phyloP scores from a whole-genome alignment of 768 basidiomycete genomes.

The Amanita thiersii region DNA sequence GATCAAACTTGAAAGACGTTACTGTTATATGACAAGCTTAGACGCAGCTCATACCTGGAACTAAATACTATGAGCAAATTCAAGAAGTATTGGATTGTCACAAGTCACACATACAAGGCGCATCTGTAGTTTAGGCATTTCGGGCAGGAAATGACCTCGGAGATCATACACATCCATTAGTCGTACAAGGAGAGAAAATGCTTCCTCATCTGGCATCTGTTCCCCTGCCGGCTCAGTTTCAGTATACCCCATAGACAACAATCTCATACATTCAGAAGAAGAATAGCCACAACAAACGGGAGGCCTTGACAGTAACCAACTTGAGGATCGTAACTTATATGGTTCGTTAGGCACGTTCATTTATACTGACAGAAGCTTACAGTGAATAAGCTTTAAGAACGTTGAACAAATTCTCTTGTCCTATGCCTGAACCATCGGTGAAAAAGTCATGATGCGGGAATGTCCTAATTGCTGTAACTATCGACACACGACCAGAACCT shows the following conservation, averaged over 20 bases:
- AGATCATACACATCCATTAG: conserved; percentile 96
- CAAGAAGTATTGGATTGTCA: neutral
- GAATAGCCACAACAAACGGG: conserved; percentile 91
- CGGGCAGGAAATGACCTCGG: conserved; percentile 94
- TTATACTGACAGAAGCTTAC: conserved; percentile 31
- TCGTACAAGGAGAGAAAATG: conserved; percentile 90
- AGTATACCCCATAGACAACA: neutral
- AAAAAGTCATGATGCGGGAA: conserved; percentile 98
- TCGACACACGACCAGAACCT: conserved; percentile 1
- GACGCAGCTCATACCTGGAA: conserved; percentile 44
- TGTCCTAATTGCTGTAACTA: conserved; percentile 43
- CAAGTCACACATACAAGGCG: conserved; percentile 54
- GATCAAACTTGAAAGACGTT: conserved; percentile 64
- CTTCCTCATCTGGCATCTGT: conserved; percentile 99
- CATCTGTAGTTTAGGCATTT: conserved; percentile 96
- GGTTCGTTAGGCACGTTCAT: conserved; percentile 3
- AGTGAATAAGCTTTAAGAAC: conserved; percentile 96
- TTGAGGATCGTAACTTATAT: conserved; percentile 70
- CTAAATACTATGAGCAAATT: conserved; percentile 19
- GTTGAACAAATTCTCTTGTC: conserved; percentile 96
- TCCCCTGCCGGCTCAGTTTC: neutral
- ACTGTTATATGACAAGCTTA: conserved; percentile 1
- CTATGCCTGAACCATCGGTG: conserved; percentile 87
- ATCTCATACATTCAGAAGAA: conserved; percentile 75
- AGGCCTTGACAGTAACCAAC: conserved; percentile 98